Evolutionary conservation across 257 asterid species (phyloP).

Genomic region (Coffea eugenioides): DNA sequence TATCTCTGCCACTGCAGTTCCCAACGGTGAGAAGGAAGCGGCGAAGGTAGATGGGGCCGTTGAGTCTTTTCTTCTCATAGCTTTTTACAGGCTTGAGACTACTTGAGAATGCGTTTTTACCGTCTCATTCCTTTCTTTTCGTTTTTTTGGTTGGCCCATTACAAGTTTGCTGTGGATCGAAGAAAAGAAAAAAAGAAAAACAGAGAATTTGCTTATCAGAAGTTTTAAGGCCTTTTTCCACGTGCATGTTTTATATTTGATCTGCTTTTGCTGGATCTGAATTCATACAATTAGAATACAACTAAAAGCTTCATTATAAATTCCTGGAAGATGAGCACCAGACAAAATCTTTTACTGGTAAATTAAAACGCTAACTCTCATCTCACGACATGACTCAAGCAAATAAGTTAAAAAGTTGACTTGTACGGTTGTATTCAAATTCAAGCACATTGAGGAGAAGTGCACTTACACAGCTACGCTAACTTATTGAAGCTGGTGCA

Average conservation of each 20-base stretch:
- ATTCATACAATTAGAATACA: neutral
- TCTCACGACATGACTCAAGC: neutral
- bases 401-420: neutral
- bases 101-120: neutral
- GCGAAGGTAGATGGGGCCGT: conserved; percentile 22
- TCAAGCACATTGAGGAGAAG: neutral
- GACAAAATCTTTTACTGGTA: neutral
- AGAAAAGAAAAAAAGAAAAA: too few relatives aligned
- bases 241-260: neutral
- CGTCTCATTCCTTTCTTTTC: too few relatives aligned
- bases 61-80: neutral
- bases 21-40: conserved; percentile 38
- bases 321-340: neutral
- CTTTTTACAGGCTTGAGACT: neutral
- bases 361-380: neutral
- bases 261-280: neutral
- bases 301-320: neutral
- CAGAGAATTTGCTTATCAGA: too few relatives aligned
- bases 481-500: neutral
- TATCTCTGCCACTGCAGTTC: conserved; percentile 69
- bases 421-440: neutral
- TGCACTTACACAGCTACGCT: conserved; percentile 32
- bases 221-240: too few relatives aligned
- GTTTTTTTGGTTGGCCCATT: too few relatives aligned
- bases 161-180: neutral